Evolutionary conservation across 2,329 filamentous ascomycete genomes (phyloP), one percentile per base, ranked within the genome.

Genomic region (Fusarium brachygibbosum): DNA sequence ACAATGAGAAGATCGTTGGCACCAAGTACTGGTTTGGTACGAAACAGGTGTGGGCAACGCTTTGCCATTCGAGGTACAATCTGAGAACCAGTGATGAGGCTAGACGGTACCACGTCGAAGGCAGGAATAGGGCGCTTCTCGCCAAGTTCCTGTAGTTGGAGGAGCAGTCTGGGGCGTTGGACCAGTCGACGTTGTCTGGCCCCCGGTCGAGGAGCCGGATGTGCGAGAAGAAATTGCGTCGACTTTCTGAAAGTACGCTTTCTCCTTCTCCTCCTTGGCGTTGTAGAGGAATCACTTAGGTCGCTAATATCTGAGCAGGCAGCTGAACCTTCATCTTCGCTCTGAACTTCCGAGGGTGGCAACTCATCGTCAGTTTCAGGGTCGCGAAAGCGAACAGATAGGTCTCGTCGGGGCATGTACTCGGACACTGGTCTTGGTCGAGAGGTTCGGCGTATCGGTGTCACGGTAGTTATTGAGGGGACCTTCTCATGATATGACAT

Each of bases 61-160:
- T 88, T 87, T 4, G 85, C 82, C 25, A 92, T 79, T 19, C 85
- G 83, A 8, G 89, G 86, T 23, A 89, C 84, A 59, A 88, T 88
- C 68, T 84, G 83, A 53, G 85, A 80, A 63, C 86, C 79, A 45
- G 85, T 80, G 40, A 91, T 81, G 16, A 86, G 82, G n/a, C 86
- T 87, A 3, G 90, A 88, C 1, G 91, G 91, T 41, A 93, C 85
- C n/a, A 93, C 87, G 71, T 95, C 92, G 68, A 93, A 88, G 6
- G 88, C 86, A 1, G 92, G 92, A 52, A 84, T 84, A 0, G 91
- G 90, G 25, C 91, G 86, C 17, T 82, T 83, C 64, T 88, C 85
- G 40, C 84, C 79, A n/a, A 93, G 77, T 59, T 87, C 85, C 74
- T 94, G 92, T 17, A 94, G 81, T 77, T 95, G 92, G 8, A 94